phyloP scores from a whole-genome alignment of 2,329 filamentous ascomycete genomes.

The Pseudopyricularia cyperi region DNA sequence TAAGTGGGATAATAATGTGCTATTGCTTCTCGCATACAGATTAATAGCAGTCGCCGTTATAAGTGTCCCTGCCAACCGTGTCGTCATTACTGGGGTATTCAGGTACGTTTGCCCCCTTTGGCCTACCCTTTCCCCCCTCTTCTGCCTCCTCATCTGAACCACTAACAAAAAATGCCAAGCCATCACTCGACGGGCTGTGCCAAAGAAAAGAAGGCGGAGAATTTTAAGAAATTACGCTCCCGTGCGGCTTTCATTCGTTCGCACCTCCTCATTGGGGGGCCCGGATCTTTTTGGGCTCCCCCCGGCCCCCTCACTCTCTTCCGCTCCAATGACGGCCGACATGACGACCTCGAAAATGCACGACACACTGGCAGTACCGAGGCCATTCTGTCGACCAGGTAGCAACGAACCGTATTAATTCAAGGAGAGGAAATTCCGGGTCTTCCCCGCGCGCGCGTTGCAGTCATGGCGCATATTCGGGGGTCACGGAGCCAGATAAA shows the following conservation, averaged over 20 bases:
- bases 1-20: not conserved
- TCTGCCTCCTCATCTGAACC: not conserved
- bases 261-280: too few species aligned
- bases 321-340: not conserved
- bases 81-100: too few species aligned
- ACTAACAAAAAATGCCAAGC: not conserved
- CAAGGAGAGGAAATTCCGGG: too few species aligned
- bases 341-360: too few species aligned
- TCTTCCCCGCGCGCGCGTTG: too few species aligned
- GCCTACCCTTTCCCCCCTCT: not conserved
- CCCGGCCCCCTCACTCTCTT: not conserved
- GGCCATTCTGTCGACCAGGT: too few species aligned
- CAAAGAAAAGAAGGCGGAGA: not conserved
- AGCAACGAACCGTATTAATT: too few species aligned
- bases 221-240: too few species aligned
- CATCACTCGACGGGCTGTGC: not conserved
- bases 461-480: too few species aligned
- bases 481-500: too few species aligned
- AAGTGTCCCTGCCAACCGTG: too few species aligned
- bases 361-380: not conserved
- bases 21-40: not conserved
- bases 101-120: not conserved
- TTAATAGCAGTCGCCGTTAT: not conserved
- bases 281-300: not conserved
- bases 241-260: too few species aligned